Evolutionary conservation across 1,284 basidiomycete genomes (phyloP), one percentile per base, ranked within the genome.

Genomic region (Lentinula novae-zelandiae): DNA sequence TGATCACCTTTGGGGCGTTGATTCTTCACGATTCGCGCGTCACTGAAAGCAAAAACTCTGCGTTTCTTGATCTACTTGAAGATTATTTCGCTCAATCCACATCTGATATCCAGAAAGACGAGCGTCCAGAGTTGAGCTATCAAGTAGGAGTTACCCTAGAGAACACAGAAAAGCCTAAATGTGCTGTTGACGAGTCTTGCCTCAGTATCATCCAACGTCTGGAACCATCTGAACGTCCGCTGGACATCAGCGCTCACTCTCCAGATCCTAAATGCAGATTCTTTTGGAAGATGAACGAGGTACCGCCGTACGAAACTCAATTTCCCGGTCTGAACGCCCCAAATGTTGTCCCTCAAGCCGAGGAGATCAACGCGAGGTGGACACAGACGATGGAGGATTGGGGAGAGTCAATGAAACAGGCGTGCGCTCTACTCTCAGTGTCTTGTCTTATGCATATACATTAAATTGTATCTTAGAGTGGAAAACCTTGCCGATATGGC

Each of bases 241-340:
- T 96, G 52, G 95, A 96, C 71, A 86, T 91, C 62, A 78, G 77
- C 33, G 86, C 79, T 1, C 90, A 94, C 66, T 79, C 82, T 9
- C 92, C 93, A 0, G 94, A 96, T 71, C 95, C 94, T 0, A 96
- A 96, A 73, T 95, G 92, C 70, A 83, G 94, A 66, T 95, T 95
- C 80, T 96, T 96, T 75, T 94, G 92, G 84, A 89, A 84, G 67
- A 95, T 95, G 93, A 81, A 84, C 62, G 80, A 85, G 57, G 75
- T 75, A 9, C 90, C 92, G 0, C 90, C 92, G 0, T 91, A 93
- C 67, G 77, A 88, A 67, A 93, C 92, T 0, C 77, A 81, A 51
- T 95, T 87, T 70, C 90, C 92, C 0, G 79, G 74, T 3, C 73
- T 93, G 58, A 92, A 92, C 68, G 87, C 90, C 27, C 79, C 86